Base-by-base conservation (phyloP, 163 green algal genomes). In the Chlamydomonas reinhardtii region DNA sequence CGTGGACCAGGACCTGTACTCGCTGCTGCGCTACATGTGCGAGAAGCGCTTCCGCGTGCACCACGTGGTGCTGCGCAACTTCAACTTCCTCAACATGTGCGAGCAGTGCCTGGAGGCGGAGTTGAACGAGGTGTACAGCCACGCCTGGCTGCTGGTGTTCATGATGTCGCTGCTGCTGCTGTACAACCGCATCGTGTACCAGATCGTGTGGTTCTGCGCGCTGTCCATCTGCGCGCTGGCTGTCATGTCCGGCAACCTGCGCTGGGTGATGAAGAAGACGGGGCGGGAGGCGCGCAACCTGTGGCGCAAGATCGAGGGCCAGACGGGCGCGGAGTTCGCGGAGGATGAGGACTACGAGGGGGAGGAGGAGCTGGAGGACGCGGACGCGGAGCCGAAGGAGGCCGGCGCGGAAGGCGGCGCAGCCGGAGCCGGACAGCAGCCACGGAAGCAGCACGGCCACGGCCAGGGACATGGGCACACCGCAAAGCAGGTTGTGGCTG, bases 131-230 rank as follows among this genome's bases (percentile, higher is more conserved):
- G 83, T 89, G 32, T 89, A 84, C 65, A 68, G 59, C 32, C 83
- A 89, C 74, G 83, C 83, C 35, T 89, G 83, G 83, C 74, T 89
- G 73, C 54, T 89, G 65, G 75, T 89, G 35, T 76, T 89, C 27
- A 73, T 84, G 62, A 89, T 89, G 83, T 56, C 74, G 17, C 32
- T 84, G 29, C 74, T 89, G 74, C 66, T 89, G 64, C 83, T 89
- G 43, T 89, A 89, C 52, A 80, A 79, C 65, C 32, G n/a, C 31
- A 32, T 75, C 9, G 32, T 79, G 65, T 78, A 84, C 52, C 83
- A 89, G 71, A 87, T 80, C 52, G 59, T 87, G 35, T 87, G 81
- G 81, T 56, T 87, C 35, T 61, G 71, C 22, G 32, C 16, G 8
- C 15, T 80, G 31, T 87, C 71, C 59, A 19, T 74, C 17, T 20